Conservation (phyloP, 78 protist species). For the Dictyostelium brefeldianum region DNA sequence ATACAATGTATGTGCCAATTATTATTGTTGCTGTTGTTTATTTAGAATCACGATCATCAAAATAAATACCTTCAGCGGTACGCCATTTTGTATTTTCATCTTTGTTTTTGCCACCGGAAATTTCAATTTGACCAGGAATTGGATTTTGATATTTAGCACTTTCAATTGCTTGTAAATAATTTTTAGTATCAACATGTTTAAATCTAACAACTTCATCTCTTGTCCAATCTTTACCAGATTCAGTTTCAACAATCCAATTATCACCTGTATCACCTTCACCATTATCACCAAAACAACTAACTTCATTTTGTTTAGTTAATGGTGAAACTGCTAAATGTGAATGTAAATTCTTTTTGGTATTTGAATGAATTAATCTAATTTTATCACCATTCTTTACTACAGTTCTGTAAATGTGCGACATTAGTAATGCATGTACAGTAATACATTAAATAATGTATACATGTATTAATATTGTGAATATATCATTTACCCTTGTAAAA, state of each 20-base stretch:
- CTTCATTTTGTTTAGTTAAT: slow-evolving; percentile 84
- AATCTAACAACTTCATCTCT: slow-evolving; percentile 55
- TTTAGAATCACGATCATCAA: slow-evolving; percentile 38
- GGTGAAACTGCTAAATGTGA: slow-evolving; percentile 89
- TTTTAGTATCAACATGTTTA: slow-evolving; percentile 81
- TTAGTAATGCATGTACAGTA: too few species aligned
- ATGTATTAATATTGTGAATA: too few species aligned
- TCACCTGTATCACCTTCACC: slow-evolving; percentile 91
- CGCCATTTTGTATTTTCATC: slow-evolving; percentile 54
- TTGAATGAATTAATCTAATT: slow-evolving; percentile 79
- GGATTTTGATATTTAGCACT: slow-evolving; percentile 77
- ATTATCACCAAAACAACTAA: slow-evolving; percentile 88
- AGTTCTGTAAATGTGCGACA: too few species aligned
- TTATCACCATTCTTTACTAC: slow-evolving; percentile 73
- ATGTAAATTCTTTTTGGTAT: slow-evolving; percentile 85
- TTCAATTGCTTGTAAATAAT: slow-evolving; percentile 41
- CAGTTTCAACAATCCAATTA: slow-evolving; percentile 81
- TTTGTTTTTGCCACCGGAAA: slow-evolving; percentile 32
- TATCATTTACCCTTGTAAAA: slow-evolving; percentile 71
- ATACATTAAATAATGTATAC: too few species aligned
- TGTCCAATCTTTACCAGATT: slow-evolving; percentile 59
- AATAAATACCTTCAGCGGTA: slow-evolving; percentile 47
- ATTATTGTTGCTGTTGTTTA: neutral
- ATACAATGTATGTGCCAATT: neutral
- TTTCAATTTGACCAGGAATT: slow-evolving; percentile 88